Base-by-base conservation (phyloP, 305 asterid species). In the Fraxinus baroniana region DNA sequence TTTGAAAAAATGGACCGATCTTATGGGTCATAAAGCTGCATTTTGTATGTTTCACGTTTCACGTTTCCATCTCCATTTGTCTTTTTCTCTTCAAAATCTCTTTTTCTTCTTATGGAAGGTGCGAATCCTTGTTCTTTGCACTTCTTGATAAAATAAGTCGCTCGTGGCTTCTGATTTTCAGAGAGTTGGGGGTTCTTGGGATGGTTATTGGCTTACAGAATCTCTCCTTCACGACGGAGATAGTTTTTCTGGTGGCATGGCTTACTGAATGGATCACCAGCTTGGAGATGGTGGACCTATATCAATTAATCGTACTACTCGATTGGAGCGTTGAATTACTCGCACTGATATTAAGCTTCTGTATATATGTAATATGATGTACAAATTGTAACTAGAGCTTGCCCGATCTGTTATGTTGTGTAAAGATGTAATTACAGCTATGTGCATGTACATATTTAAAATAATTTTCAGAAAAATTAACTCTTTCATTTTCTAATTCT, bases 181-280 rank as follows among this genome's bases (percentile, higher is more conserved):
- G 97, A 90, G 95, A 66, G 95, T 95, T 57, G 99, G 99, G 3
- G 98, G 99, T 78, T 91, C 93, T 7, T 95, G 99, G 99, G 99
- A 95, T 84, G 99, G 99, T 15, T 95, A 94, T 85, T 95, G 99
- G 99, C 92, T 95, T 83, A 95, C 97, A 0, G 98, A 95, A 83
- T 94, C 98, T 7, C 73, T 95, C 55, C 98, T 95, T 79, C 97
- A 92, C 1, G 97, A 95, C 17, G 99, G 97, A 77, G 97, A 94
- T 86, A 89, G 87, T 86, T 95, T 95, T 83, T 91, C 97, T 0
- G 95, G 99, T 15, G 98, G 98, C 33, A 92, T 95, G 82, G 98
- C 99, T 2, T 94, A 92, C 86, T 93, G 85, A 93, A 35, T 33
- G 33, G 79, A 66, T 78, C 64, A 77, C 41, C 77, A 37, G 36